These are phyloP conservation scores for Flueggea neowawraea DNA, from an alignment of 441 rosid species.

Conservation along the genomic window DNA sequence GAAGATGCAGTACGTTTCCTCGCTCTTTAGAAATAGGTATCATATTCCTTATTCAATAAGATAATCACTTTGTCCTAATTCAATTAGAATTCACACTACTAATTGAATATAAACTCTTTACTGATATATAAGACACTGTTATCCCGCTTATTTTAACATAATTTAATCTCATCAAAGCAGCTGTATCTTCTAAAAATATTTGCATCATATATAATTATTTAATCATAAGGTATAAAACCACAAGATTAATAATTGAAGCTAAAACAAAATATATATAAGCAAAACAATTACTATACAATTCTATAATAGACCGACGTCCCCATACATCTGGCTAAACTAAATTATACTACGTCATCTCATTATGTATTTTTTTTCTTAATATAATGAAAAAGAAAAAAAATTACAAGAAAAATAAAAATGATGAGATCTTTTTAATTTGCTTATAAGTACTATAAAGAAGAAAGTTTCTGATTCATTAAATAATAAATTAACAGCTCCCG, in stretches of 20 bases:
- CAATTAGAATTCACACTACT: too few relatives aligned
- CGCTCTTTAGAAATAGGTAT: too few relatives aligned
- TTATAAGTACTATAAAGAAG: not conserved
- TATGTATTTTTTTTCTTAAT: slow-evolving; percentile 21
- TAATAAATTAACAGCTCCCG: slow-evolving; percentile 48
- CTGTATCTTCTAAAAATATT: too few relatives aligned
- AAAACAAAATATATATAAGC: not conserved
- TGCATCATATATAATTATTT: too few relatives aligned
- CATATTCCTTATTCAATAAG: too few relatives aligned
- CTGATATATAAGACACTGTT: too few relatives aligned
- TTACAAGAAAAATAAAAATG: not conserved
- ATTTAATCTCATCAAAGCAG: too few relatives aligned
- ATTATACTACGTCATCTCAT: slow-evolving; percentile 22
- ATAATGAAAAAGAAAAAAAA: slow-evolving; percentile 5
- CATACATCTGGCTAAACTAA: slow-evolving; percentile 20
- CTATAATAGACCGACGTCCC: slow-evolving; percentile 11
- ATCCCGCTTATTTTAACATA: too few relatives aligned
- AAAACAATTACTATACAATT: slow-evolving; percentile 34
- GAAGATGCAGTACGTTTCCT: too few relatives aligned
- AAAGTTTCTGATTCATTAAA: not conserved
- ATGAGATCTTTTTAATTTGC: not conserved
- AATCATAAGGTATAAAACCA: slow-evolving; percentile 19
- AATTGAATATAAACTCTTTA: too few relatives aligned
- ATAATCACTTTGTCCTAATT: too few relatives aligned
- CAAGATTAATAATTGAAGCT: slow-evolving; percentile 6